Percentiles rank a stretch among this genome's conserved stretches.
Evolutionary conservation across 345 rosid genomes (phyloP).

Genomic region (Populus alba): DNA sequence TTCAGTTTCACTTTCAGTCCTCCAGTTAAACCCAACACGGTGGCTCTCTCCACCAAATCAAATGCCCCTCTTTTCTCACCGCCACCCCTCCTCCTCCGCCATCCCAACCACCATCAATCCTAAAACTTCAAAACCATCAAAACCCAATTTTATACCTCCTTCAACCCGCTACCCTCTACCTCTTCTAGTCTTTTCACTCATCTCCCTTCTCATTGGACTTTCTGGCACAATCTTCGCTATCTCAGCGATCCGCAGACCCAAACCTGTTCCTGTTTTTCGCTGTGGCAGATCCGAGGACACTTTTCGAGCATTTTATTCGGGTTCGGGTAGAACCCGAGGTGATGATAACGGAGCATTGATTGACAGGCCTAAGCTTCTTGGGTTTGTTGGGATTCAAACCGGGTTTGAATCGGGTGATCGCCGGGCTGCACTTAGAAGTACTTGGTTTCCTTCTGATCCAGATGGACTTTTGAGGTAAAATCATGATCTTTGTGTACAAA

Average conservation of each 20-base stretch:
- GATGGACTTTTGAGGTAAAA: conserved; percentile 62
- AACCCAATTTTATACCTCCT: conserved; percentile 22
- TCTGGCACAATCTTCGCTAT: conserved; percentile 58
- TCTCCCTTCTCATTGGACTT: conserved; percentile 58
- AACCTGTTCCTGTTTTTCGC: conserved; percentile 44
- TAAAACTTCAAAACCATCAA: conserved; percentile 48
- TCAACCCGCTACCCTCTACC: conserved; percentile 34
- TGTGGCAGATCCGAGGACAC: conserved; percentile 64
- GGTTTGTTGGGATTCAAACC: conserved; percentile 79
- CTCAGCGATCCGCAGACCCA: conserved; percentile 35
- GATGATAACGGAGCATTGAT: conserved; percentile 25
- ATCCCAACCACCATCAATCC: conserved; percentile 27
- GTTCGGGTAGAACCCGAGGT: conserved; percentile 12
- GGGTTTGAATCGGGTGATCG: conserved; percentile 59
- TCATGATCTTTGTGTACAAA: too few relatives aligned
- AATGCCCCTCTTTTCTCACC: conserved; percentile 58
- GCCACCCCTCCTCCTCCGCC: conserved; percentile 28
- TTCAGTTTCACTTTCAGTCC: not conserved
- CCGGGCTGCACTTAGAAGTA: conserved; percentile 51
- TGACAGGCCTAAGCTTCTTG: conserved; percentile 66
- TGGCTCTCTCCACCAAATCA: not conserved
- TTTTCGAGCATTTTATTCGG: conserved; percentile 40
- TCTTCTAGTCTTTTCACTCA: conserved; percentile 46
- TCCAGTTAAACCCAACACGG: not conserved
- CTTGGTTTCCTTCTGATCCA: conserved; percentile 80